Evolutionary conservation across 1,139 yeast genomes (phyloP), one percentile per base, ranked within the genome.

Genomic region (Suhomyces anneliseae): DNA sequence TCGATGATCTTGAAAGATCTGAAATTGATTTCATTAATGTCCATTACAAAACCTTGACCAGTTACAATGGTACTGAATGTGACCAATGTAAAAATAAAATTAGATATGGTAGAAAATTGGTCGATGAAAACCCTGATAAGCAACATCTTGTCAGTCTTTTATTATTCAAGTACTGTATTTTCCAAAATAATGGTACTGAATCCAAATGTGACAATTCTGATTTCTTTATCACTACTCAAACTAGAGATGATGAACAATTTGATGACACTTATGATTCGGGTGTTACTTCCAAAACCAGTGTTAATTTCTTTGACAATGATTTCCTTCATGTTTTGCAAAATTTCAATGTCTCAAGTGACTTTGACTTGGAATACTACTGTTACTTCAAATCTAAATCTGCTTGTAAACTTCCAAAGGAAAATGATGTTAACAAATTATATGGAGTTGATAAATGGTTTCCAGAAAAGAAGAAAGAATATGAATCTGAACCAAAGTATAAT

Each of bases 301-400:
- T 73, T 35, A 66, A 68, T 49, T 68, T 73, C 51, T 69, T 56
- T 41, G 76, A 72, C 54, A 73, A 70, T 48, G 78, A 73, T 46
- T 73, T 70, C 53, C 56, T 70, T 44, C 71, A 70, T 42, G 61
- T 73, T 65, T 54, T 73, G 52, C 60, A 62, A 45, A 55, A 64
- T 44, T 66, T 73, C 58, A 71, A 73, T 51, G 51, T 61, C 24
- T 67, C 75, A 5, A 70, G 70, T 40, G 72, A 71, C 10, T 59
- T 68, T 29, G 74, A 69, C 48, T 58, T 69, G 53, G 66, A 64
- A 34, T 68, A 67, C 48, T 70, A 67, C 52, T 70, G 75, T 51
- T 65, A 58, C 51, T 69, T 43, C 54, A 68, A 69, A 52, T 44
- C 51, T 8, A 39, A 49, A 8, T 39, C 45, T 12, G 65, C 62